phyloP scores from a whole-genome alignment of 495 filamentous ascomycete species.

The Extremus antarcticus region DNA sequence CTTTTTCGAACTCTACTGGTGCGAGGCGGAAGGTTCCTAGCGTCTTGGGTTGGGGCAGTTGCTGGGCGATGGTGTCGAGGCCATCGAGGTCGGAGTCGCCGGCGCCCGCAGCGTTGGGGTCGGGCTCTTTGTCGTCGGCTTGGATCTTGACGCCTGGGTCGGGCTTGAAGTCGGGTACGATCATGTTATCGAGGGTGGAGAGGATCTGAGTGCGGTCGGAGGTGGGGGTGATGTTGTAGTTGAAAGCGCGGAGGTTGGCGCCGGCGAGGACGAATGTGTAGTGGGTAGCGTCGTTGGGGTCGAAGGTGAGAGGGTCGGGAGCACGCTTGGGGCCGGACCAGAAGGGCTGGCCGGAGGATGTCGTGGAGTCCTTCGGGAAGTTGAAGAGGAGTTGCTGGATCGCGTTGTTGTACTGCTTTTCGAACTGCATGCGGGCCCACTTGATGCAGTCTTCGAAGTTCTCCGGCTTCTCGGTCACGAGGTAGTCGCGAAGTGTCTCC shows the following conservation, averaged over 20 bases:
- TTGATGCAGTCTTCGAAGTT: conserved; percentile 91
- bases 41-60: conserved; percentile 65
- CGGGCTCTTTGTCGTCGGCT: conserved; percentile 87
- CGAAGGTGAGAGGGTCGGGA: conserved; percentile 82
- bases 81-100: conserved; percentile 57
- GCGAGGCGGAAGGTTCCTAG: conserved; percentile 77
- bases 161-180: conserved; percentile 90
- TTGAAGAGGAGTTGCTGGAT: conserved; percentile 96
- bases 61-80: conserved; percentile 52
- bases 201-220: conserved; percentile 58
- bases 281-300: conserved; percentile 71
- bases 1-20: conserved; percentile 98
- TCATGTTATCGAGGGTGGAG: conserved; percentile 80
- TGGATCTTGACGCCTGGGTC: conserved; percentile 93
- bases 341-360: conserved; percentile 80
- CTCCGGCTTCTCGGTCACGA: conserved; percentile 87
- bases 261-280: conserved; percentile 76
- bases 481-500: conserved; percentile 76
- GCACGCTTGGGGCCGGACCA: conserved; percentile 99
- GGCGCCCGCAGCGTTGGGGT: conserved; percentile 62
- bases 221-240: conserved; percentile 87
- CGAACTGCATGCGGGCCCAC: conserved; percentile 89
- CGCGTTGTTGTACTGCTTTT: conserved; percentile 92
- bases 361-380: conserved; percentile 88
- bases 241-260: conserved; percentile 92